These are phyloP conservation scores for Nothophoma quercina DNA, from an alignment of 2,329 filamentous ascomycete genomes.

Conservation along the genomic window DNA sequence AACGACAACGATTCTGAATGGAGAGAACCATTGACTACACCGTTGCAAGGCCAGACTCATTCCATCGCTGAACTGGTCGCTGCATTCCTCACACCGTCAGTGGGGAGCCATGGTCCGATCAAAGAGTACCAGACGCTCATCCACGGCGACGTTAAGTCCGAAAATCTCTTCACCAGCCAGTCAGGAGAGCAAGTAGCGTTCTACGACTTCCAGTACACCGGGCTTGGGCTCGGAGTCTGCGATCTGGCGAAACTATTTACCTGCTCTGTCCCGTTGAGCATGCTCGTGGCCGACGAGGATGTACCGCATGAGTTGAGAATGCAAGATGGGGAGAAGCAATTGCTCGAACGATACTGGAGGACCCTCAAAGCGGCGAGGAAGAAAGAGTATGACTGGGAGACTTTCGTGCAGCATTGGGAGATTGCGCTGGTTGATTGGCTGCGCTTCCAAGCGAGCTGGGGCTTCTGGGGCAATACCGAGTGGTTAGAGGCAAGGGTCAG, in stretches of 20 bases:
- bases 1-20: constrained; percentile 63
- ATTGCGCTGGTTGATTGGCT: constrained; percentile 73
- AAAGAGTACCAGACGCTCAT: constrained; percentile 62
- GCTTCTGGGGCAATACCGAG: constrained; percentile 48
- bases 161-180: constrained; percentile 68
- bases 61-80: constrained; percentile 64
- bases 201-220: constrained; percentile 75
- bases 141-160: constrained; percentile 74
- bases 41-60: constrained; percentile 20
- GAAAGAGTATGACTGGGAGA: constrained; percentile 61
- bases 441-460: constrained; percentile 51
- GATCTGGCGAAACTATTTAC: constrained; percentile 74
- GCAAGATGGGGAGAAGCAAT: constrained; percentile 57
- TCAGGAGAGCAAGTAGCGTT: constrained; percentile 64
- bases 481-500: constrained; percentile 46
- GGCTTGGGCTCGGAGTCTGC: constrained; percentile 69
- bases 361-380: constrained; percentile 44
- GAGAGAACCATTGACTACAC: constrained; percentile 58
- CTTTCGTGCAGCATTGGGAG: constrained; percentile 69
- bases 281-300: constrained; percentile 53
- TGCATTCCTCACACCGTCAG: constrained; percentile 56
- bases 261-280: constrained; percentile 65
- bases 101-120: constrained; percentile 41
- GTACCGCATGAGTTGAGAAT: constrained; percentile 56
- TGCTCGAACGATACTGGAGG: constrained; percentile 62